Conservation (phyloP, 768 basidiomycete species). For the Tricholoma furcatifolium region DNA sequence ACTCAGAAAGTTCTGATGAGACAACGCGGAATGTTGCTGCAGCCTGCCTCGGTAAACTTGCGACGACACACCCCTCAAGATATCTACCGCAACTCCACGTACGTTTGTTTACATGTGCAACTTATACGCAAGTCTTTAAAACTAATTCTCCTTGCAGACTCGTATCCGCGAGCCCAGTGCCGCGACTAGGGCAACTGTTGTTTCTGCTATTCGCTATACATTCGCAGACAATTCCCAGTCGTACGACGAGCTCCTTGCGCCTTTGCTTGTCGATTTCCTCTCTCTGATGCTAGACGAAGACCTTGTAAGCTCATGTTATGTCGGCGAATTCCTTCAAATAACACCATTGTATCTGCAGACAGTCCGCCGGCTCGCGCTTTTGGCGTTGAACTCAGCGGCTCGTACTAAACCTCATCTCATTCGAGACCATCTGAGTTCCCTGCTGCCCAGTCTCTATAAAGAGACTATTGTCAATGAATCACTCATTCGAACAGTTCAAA, state of each 20-base stretch:
- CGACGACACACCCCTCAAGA: slow-evolving; percentile 84
- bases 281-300: slow-evolving; percentile 88
- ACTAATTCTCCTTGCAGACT: slow-evolving; percentile 35
- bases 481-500: slow-evolving; percentile 87
- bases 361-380: slow-evolving; percentile 87
- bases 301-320: slow-evolving; percentile 50
- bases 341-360: slow-evolving; percentile 44
- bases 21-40: slow-evolving; percentile 93
- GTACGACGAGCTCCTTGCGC: slow-evolving; percentile 89
- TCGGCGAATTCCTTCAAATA: not conserved
- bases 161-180: slow-evolving; percentile 69
- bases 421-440: slow-evolving; percentile 71
- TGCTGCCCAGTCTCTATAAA: slow-evolving; percentile 82
- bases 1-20: slow-evolving; percentile 88
- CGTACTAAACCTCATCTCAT: slow-evolving; percentile 93
- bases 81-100: slow-evolving; percentile 94
- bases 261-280: slow-evolving; percentile 88
- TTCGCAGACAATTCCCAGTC: slow-evolving; percentile 83
- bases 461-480: slow-evolving; percentile 80
- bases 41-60: slow-evolving; percentile 94
- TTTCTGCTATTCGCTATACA: slow-evolving; percentile 91
- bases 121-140: not conserved
- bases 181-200: slow-evolving; percentile 80
- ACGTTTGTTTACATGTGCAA: slow-evolving; percentile 39
- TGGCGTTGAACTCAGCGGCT: slow-evolving; percentile 91